Percentiles rank a stretch among this genome's conserved stretches.
Evolutionary conservation across 495 filamentous ascomycete species (phyloP).

Genomic region (Cercophora scortea): DNA sequence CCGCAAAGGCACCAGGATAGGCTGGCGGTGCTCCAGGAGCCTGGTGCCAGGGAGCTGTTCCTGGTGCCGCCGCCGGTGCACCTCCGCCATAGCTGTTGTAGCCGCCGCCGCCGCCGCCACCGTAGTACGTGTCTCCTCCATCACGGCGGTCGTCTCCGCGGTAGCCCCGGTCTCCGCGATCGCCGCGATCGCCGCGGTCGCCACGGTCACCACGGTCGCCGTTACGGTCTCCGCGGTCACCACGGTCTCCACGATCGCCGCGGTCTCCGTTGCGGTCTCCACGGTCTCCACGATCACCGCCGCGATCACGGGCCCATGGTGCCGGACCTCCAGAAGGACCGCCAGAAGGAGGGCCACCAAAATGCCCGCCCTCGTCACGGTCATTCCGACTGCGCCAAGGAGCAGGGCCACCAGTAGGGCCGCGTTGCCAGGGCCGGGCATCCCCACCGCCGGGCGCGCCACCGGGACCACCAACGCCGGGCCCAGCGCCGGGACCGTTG

Average conservation of each 20-base stretch:
- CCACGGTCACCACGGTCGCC: background rate
- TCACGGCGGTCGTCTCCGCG: constrained; percentile 14
- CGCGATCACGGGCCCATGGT: constrained; percentile 50
- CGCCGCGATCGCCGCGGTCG: constrained; percentile 11
- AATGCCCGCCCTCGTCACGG: constrained; percentile 28
- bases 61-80: constrained; percentile 41
- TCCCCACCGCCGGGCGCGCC: constrained; percentile 26
- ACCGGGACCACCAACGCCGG: constrained; percentile 13
- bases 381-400: constrained; percentile 55
- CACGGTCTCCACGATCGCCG: constrained; percentile 35
- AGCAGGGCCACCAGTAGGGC: constrained; percentile 79
- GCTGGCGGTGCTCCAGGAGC: constrained; percentile 44
- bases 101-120: constrained; percentile 23
- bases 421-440: constrained; percentile 85
- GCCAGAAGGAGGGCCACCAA: constrained; percentile 20
- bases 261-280: constrained; percentile 14
- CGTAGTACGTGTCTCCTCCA: constrained; percentile 41
- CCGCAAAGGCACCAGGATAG: constrained; percentile 48
- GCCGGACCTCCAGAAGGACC: constrained; percentile 30
- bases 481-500: constrained; percentile 22
- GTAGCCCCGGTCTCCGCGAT: constrained; percentile 21
- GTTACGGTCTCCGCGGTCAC: constrained; percentile 23
- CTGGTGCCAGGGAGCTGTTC: constrained; percentile 66
- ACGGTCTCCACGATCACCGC: constrained; percentile 3
- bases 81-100: constrained; percentile 23